These are phyloP conservation scores for Cucurbita argyrosperma DNA, from an alignment of 306 rosid species.

Conservation along the genomic window DNA sequence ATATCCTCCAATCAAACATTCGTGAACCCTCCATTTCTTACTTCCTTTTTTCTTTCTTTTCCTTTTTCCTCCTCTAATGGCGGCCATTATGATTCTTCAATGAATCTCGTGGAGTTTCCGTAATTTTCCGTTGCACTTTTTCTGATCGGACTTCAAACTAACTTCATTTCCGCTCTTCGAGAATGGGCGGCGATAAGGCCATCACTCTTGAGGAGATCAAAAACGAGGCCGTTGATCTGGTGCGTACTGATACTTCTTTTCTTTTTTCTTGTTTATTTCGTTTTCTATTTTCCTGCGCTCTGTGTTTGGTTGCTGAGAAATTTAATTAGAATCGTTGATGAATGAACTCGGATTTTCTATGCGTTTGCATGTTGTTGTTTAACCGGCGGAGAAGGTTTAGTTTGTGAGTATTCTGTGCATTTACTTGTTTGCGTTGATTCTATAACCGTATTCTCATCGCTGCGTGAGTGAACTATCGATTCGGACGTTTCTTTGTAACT, in stretches of 20 bases:
- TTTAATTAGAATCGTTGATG: not conserved
- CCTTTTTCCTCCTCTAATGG: not conserved
- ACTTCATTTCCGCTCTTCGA: not conserved
- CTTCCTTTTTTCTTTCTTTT: not conserved
- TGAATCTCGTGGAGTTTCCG: not conserved
- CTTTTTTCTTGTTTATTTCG: not conserved
- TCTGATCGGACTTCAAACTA: not conserved
- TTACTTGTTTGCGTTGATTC: not conserved
- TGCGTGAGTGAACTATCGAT: not conserved
- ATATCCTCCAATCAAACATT: not conserved
- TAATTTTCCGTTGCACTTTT: not conserved
- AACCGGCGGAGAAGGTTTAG: not conserved
- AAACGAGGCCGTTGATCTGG: constrained; percentile 88
- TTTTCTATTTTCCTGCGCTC: not conserved
- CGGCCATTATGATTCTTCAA: not conserved
- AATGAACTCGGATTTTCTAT: not conserved
- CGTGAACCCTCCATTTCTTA: not conserved
- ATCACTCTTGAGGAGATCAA: constrained; percentile 84
- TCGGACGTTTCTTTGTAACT: not conserved
- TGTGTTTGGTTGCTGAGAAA: constrained; percentile 10
- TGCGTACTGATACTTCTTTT: constrained; percentile 5
- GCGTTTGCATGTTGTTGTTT: not conserved
- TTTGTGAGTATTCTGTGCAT: not conserved
- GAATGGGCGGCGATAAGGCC: constrained; percentile 42
- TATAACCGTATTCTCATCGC: not conserved